Evolutionary conservation across 1,139 yeast genomes (phyloP).

Genomic region (Suhomyces terraborum): DNA sequence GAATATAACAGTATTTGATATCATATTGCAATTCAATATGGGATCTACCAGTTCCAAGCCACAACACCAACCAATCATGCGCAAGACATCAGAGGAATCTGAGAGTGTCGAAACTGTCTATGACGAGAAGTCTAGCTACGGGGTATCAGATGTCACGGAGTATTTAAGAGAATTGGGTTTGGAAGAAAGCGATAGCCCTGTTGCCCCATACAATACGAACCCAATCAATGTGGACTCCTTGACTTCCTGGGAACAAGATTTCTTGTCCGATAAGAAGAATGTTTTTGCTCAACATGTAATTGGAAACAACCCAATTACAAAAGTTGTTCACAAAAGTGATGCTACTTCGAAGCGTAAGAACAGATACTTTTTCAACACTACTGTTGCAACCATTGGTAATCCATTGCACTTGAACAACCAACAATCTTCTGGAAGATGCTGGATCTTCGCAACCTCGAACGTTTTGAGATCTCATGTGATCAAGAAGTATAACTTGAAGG

Average conservation of each 20-base stretch:
- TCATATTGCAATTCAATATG: constrained; percentile 14
- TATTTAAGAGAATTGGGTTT: constrained; percentile 13
- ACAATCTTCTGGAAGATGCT: constrained; percentile 75
- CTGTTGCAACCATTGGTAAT: constrained; percentile 63
- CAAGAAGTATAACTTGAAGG: constrained; percentile 62
- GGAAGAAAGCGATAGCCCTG: constrained; percentile 10
- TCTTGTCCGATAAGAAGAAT: constrained; percentile 56
- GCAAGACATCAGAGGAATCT: background rate
- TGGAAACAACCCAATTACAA: constrained; percentile 50
- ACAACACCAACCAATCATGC: background rate
- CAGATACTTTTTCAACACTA: constrained; percentile 58
- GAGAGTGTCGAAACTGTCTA: constrained; percentile 5
- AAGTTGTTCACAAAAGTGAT: constrained; percentile 43
- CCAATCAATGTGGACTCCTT: constrained; percentile 14
- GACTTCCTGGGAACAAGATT: constrained; percentile 50
- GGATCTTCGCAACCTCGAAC: constrained; percentile 85
- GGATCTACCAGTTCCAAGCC: constrained; percentile 21
- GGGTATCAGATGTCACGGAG: constrained; percentile 8
- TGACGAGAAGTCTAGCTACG: constrained; percentile 19
- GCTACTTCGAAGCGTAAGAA: constrained; percentile 29
- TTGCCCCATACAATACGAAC: constrained; percentile 1
- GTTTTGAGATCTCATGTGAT: constrained; percentile 65
- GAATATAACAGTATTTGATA: too few relatives aligned
- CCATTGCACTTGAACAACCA: constrained; percentile 69
- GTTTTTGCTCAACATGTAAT: constrained; percentile 60